Base-by-base conservation (phyloP, 495 filamentous ascomycete genomes). In the Podospora fimiseda region DNA sequence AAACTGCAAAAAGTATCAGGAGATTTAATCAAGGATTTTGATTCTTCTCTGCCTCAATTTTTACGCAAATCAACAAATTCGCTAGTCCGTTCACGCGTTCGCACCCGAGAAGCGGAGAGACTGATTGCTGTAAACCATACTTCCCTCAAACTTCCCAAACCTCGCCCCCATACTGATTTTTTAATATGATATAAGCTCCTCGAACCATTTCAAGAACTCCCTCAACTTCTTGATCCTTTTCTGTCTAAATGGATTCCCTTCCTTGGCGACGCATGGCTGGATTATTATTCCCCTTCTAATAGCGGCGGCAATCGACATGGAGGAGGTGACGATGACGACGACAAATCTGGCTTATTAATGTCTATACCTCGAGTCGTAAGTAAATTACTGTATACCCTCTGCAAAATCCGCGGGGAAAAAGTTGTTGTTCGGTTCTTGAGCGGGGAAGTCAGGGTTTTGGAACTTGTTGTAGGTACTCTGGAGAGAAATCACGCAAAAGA, bases 171-270 rank as follows among this genome's bases (percentile, higher is more conserved):
- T 13, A 2, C 15, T 21, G 1, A 1, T 8, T 23, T 20, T 33
- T 33, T 9, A 67, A 49, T 36, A 38, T 18, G 19, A 9, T 9
- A 50, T 3, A 24, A 69, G 68, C 68, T 95, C 76, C 76, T 98
- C 27, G 90, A 95, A 54, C 88, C 85, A 33, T 97, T 97, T 63
- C 93, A 96, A 76, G 93, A 96, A 71, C 86, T 89, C 60, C 92
- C 93, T 16, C 93, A 99, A 64, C 80, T 99, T 3, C 80, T 99
- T n/a, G 93, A 99, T 68, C 85, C 90, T 1, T 76, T 93, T 64
- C 78, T 99, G 41, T 80, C 83, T 52, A 74, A 72, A 52, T 80
- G 94, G 63, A 67, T 98, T 37, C 81, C 87, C 27, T 73, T 78
- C 7, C 74, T 96, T 42, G 83, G 88, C 16, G 75, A 81, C 63